Conservation (phyloP, 495 filamentous ascomycete genomes). For the Daldinia grandis region DNA sequence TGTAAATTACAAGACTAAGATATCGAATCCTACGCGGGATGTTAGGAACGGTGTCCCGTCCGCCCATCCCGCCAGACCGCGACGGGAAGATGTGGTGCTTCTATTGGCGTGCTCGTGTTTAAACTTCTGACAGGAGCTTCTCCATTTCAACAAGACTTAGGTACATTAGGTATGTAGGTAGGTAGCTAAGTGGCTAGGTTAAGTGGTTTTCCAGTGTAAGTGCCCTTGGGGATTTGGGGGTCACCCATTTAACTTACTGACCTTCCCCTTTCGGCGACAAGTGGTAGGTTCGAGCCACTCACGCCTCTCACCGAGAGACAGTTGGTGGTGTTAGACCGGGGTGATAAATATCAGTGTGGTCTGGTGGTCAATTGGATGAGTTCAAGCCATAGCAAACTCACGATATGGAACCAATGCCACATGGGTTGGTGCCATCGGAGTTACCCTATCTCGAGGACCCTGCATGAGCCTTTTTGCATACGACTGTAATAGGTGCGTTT, state of each 20-base stretch:
- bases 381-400: background rate
- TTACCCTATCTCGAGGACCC: constrained; percentile 17
- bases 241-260: background rate
- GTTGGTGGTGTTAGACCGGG: constrained; percentile 5
- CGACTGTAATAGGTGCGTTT: constrained; percentile 25
- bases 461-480: constrained; percentile 14
- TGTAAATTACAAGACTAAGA: constrained; percentile 4
- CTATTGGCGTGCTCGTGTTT: constrained; percentile 14
- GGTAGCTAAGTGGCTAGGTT: background rate
- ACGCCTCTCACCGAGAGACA: constrained; percentile 23
- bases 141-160: background rate
- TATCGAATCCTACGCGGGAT: constrained; percentile 31
- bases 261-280: constrained; percentile 24
- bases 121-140: constrained; percentile 23
- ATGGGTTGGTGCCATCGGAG: constrained; percentile 22
- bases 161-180: background rate
- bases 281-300: constrained; percentile 17
- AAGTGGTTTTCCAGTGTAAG: background rate
- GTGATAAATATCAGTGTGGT: background rate
- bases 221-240: background rate
- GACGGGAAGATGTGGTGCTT: constrained; percentile 7
- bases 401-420: constrained; percentile 17
- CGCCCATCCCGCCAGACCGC: constrained; percentile 12
- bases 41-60: constrained; percentile 3
- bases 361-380: background rate